phyloP scores from a whole-genome alignment of 768 basidiomycete species.

The Tylopilus rubrobrunneus region DNA sequence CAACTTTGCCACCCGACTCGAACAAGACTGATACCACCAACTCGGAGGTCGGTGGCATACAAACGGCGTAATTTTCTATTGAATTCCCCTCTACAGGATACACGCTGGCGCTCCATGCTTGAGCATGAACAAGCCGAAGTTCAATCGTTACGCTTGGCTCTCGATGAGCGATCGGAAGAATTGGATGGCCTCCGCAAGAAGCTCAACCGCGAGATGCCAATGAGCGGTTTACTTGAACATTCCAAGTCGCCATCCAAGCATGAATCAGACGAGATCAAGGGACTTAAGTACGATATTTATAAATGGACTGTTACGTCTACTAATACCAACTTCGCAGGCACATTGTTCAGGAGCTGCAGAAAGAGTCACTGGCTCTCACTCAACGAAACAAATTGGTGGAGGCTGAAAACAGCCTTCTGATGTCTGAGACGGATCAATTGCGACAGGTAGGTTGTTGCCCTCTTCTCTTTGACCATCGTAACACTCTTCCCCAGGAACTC shows the following conservation, averaged over 20 bases:
- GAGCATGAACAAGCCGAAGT: slow-evolving; percentile 31
- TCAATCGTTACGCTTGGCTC: slow-evolving; percentile 27
- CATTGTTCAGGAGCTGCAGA: slow-evolving; percentile 84
- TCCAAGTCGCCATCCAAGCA: slow-evolving; percentile 43
- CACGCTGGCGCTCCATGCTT: slow-evolving; percentile 27
- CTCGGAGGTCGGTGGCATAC: slow-evolving; percentile 10
- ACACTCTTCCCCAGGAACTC: slow-evolving; percentile 52
- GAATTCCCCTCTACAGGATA: slow-evolving; percentile 16
- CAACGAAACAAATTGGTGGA: slow-evolving; percentile 71
- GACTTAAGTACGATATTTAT: slow-evolving; percentile 59
- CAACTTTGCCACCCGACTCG: slow-evolving; percentile 18
- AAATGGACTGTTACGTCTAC: neutral
- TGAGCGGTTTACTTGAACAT: slow-evolving; percentile 37
- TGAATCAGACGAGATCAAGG: slow-evolving; percentile 67
- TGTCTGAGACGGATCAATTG: slow-evolving; percentile 56
- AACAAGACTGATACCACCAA: slow-evolving; percentile 16
- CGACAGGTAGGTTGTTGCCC: slow-evolving; percentile 51
- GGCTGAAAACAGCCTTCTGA: slow-evolving; percentile 69
- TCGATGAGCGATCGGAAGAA: slow-evolving; percentile 45
- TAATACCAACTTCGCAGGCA: slow-evolving; percentile 43
- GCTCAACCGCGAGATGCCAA: slow-evolving; percentile 51
- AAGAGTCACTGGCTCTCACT: slow-evolving; percentile 61
- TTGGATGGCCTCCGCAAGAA: slow-evolving; percentile 57
- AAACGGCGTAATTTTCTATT: neutral
- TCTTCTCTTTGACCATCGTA: neutral